A percentile compares a stretch with the other conserved stretches of the same genome.
Conservation (phyloP, 2,329 filamentous ascomycete genomes). For the Colletotrichum graminicola region DNA sequence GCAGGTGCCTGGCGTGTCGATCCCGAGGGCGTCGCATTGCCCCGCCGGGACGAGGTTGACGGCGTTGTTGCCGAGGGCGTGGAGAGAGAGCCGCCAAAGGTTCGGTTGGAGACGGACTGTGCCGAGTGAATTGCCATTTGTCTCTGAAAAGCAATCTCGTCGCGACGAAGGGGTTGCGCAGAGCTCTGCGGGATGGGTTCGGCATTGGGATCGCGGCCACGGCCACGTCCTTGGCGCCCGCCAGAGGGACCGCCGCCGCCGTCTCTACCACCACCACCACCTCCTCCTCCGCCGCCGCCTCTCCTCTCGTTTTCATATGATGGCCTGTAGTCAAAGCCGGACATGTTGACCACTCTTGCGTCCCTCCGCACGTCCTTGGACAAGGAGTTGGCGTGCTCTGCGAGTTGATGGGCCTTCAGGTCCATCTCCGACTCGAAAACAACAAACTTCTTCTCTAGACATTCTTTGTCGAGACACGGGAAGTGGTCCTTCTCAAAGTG, state of each 20-base stretch:
- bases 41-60: constrained; percentile 46
- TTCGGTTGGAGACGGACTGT: constrained; percentile 82
- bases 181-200: constrained; percentile 82
- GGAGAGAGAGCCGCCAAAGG: constrained; percentile 89
- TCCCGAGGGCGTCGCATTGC: constrained; percentile 19
- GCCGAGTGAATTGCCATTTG: constrained; percentile 92
- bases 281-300: constrained; percentile 57
- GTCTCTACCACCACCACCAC: constrained; percentile 56
- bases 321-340: constrained; percentile 82
- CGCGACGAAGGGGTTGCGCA: constrained; percentile 83
- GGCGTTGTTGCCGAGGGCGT: constrained; percentile 55
- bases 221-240: constrained; percentile 58
- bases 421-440: constrained; percentile 97
- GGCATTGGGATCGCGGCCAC: constrained; percentile 88
- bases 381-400: constrained; percentile 81
- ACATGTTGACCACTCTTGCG: constrained; percentile 87
- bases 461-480: constrained; percentile 86
- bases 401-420: constrained; percentile 91
- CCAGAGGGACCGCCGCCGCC: constrained; percentile 53
- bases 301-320: constrained; percentile 75
- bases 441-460: constrained; percentile 96
- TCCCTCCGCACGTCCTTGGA: constrained; percentile 89
- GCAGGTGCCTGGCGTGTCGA: constrained; percentile 38
- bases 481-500: constrained; percentile 93
- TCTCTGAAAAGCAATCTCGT: constrained; percentile 91